These are phyloP conservation scores for Calycina marina DNA, from an alignment of 2,329 filamentous ascomycete genomes.

Conservation along the genomic window DNA sequence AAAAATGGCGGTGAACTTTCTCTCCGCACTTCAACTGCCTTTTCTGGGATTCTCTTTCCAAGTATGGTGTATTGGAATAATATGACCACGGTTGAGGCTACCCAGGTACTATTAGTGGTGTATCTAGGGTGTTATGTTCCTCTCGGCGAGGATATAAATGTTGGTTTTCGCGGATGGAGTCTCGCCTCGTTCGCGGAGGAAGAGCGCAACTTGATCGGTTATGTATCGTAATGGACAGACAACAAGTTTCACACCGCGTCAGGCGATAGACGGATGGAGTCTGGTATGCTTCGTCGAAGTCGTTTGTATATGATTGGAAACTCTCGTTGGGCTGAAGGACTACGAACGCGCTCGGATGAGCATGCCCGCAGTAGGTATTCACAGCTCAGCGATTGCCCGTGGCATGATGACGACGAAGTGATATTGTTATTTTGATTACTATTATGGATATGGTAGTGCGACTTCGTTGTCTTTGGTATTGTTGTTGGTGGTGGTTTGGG, in stretches of 20 bases:
- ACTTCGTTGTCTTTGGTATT: slow-evolving; percentile 48
- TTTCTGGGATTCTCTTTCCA: background rate
- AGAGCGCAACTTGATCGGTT: slow-evolving; percentile 18
- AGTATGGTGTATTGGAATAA: background rate
- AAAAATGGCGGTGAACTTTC: background rate
- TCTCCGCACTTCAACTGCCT: background rate
- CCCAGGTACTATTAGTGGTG: background rate
- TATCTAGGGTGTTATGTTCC: too few relatives aligned
- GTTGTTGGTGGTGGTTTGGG: slow-evolving; percentile 16
- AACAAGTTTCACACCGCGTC: slow-evolving; percentile 6
- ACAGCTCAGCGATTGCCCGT: slow-evolving; percentile 80
- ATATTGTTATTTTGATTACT: slow-evolving; percentile 9
- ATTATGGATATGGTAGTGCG: slow-evolving; percentile 31
- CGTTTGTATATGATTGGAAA: slow-evolving; percentile 45
- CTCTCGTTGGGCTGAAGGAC: slow-evolving; percentile 75
- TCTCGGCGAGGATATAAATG: background rate
- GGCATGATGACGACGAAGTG: slow-evolving; percentile 64
- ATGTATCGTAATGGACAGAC: slow-evolving; percentile 24
- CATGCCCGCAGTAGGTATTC: slow-evolving; percentile 70
- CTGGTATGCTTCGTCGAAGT: slow-evolving; percentile 56
- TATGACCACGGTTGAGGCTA: background rate
- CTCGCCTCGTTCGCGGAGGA: slow-evolving; percentile 7
- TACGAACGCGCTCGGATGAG: slow-evolving; percentile 45
- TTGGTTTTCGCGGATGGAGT: slow-evolving; percentile 13
- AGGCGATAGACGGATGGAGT: slow-evolving; percentile 28